A percentile compares a stretch with the other conserved stretches of the same genome.
These are phyloP conservation scores for Guillardia theta DNA, from an alignment of 78 protist genomes.

Conservation along the genomic window DNA sequence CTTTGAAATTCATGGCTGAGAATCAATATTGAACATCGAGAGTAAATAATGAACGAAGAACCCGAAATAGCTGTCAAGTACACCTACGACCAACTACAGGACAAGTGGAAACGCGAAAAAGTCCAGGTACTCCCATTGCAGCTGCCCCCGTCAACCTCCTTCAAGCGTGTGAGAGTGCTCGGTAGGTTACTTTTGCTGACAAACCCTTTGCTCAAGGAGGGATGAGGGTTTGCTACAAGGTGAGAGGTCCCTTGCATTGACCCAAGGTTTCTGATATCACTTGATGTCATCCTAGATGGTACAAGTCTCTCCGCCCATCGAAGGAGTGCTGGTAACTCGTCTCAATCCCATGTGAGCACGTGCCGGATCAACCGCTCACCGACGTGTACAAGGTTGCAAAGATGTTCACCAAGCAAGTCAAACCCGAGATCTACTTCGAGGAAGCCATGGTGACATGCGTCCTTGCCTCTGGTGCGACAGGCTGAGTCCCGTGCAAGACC, in stretches of 20 bases:
- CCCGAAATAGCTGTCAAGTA: background rate
- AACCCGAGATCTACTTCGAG: background rate
- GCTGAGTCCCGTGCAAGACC: too few species aligned
- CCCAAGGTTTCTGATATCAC: background rate
- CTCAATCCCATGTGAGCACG: background rate
- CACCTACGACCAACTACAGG: background rate
- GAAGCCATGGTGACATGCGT: background rate
- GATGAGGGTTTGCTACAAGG: background rate
- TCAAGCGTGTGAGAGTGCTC: too few species aligned
- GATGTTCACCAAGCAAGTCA: background rate
- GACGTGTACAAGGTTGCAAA: background rate
- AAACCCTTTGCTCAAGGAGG: background rate
- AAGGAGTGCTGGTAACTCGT: too few species aligned
- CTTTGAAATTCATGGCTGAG: too few species aligned
- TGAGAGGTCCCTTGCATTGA: background rate
- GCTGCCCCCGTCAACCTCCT: too few species aligned
- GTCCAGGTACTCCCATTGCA: background rate
- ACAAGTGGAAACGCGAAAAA: background rate
- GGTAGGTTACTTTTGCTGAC: background rate
- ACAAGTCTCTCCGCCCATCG: too few species aligned
- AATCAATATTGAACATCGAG: too few species aligned
- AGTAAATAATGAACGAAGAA: too few species aligned
- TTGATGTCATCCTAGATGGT: background rate
- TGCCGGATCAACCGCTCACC: background rate
- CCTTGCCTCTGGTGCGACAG: background rate